Conservation (phyloP, 208 protist genomes). For the Strigomonas culicis region DNA sequence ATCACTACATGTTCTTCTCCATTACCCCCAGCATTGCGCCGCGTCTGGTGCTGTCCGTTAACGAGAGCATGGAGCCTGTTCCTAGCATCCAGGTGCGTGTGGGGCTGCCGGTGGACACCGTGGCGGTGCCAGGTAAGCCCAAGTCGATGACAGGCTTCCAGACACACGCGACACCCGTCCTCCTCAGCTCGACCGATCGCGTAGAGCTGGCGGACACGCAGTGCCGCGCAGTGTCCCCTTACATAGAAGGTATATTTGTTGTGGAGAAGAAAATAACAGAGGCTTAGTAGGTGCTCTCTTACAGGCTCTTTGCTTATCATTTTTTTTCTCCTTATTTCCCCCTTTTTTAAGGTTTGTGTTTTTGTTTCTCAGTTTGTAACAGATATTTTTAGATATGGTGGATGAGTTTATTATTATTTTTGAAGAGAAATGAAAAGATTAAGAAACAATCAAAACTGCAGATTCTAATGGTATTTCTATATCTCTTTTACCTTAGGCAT, state of each 20-base stretch:
- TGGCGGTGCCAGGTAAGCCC: slow-evolving; percentile 97
- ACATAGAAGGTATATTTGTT: slow-evolving; percentile 87
- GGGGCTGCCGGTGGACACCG: slow-evolving; percentile 93
- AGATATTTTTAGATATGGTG: not conserved
- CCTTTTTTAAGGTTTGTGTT: no score
- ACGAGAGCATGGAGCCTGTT: slow-evolving; percentile 93
- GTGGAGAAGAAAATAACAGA: slow-evolving; percentile 63
- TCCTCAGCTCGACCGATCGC: slow-evolving; percentile 95
- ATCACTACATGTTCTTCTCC: slow-evolving; percentile 97
- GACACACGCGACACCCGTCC: slow-evolving; percentile 98
- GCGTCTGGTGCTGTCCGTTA: slow-evolving; percentile 96
- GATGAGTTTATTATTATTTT: not conserved
- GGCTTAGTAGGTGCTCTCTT: slow-evolving; percentile 9
- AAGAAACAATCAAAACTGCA: slow-evolving; percentile 9
- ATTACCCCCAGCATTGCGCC: slow-evolving; percentile 94
- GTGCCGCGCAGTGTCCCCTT: slow-evolving; percentile 65
- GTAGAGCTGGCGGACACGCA: slow-evolving; percentile 97
- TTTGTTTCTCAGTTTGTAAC: no score
- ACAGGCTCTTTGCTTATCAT: not conserved
- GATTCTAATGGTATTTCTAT: not conserved
- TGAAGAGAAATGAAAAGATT: not conserved
- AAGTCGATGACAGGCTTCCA: slow-evolving; percentile 99
- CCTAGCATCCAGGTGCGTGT: slow-evolving; percentile 91
- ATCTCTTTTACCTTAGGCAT: no score
- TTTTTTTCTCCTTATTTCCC: slow-evolving; percentile 6